Evolutionary conservation across 176 grass and related monocot species (phyloP).

Genomic region (Cenchrus fungigraminus): DNA sequence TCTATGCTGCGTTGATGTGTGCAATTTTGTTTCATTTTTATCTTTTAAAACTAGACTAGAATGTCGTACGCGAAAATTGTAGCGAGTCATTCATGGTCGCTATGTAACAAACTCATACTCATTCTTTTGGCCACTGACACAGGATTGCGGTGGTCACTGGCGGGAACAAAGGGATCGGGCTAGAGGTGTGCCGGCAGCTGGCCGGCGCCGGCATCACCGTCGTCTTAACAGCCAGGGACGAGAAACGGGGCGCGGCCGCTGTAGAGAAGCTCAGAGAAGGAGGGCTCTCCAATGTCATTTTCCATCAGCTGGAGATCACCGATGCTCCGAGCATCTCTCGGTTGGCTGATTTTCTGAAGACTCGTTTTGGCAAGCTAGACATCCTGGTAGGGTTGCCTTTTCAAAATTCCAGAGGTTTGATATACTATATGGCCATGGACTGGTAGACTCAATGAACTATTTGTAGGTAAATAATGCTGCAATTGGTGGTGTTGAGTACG

Average conservation of each 20-base stretch:
- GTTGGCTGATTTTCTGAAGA: conserved; percentile 38
- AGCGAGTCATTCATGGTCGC: neutral
- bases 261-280: conserved; percentile 26
- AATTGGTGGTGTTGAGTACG: no score
- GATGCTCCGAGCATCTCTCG: conserved; percentile 39
- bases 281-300: conserved; percentile 31
- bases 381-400: neutral
- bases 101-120: neutral
- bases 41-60: no score
- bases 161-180: neutral
- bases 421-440: neutral
- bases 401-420: no score
- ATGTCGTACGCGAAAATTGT: neutral
- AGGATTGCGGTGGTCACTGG: conserved; percentile 73
- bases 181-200: conserved; percentile 56
- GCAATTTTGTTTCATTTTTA: neutral
- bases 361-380: conserved; percentile 48
- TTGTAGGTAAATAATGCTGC: no score
- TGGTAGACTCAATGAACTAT: no score
- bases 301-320: conserved; percentile 58
- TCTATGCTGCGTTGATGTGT: no score
- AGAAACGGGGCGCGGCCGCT: conserved; percentile 44
- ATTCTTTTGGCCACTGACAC: neutral
- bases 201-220: conserved; percentile 42
- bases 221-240: conserved; percentile 54